Conservation (phyloP, 2,329 filamentous ascomycete species). For the Alternaria arborescens region DNA sequence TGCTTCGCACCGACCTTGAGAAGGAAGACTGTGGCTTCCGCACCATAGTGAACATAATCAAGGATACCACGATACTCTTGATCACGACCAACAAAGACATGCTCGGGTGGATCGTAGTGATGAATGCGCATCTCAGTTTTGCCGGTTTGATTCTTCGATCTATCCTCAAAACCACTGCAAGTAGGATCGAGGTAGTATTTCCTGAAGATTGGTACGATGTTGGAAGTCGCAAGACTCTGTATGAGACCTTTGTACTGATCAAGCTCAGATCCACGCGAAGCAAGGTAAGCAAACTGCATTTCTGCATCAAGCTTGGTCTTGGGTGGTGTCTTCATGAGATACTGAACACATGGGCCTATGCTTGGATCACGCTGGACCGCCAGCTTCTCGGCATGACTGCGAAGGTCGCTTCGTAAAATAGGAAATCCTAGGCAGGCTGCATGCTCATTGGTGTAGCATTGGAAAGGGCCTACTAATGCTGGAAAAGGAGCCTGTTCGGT, state of each 20-base stretch:
- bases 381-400: slow-evolving; percentile 82
- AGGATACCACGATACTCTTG: slow-evolving; percentile 87
- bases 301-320: slow-evolving; percentile 71
- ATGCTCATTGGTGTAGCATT: slow-evolving; percentile 83
- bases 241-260: slow-evolving; percentile 51
- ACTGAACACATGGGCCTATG: slow-evolving; percentile 77
- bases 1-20: slow-evolving; percentile 88
- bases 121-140: slow-evolving; percentile 53
- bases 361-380: slow-evolving; percentile 84
- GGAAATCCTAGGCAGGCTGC: slow-evolving; percentile 82
- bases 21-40: slow-evolving; percentile 86
- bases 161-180: slow-evolving; percentile 46
- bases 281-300: slow-evolving; percentile 83
- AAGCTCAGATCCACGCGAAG: slow-evolving; percentile 77
- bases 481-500: slow-evolving; percentile 70
- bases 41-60: slow-evolving; percentile 94
- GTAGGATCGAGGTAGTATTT: slow-evolving; percentile 44
- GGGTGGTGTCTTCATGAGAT: slow-evolving; percentile 76
- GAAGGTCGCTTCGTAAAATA: slow-evolving; percentile 78
- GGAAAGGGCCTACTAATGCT: slow-evolving; percentile 73
- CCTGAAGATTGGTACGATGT: slow-evolving; percentile 51
- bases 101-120: slow-evolving; percentile 70
- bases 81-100: slow-evolving; percentile 80
- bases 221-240: slow-evolving; percentile 36
- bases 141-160: slow-evolving; percentile 39